Percentiles rank a stretch among this genome's conserved stretches.
Evolutionary conservation across 768 basidiomycete species (phyloP).

Genomic region (Dictyophora rubrovolvata): DNA sequence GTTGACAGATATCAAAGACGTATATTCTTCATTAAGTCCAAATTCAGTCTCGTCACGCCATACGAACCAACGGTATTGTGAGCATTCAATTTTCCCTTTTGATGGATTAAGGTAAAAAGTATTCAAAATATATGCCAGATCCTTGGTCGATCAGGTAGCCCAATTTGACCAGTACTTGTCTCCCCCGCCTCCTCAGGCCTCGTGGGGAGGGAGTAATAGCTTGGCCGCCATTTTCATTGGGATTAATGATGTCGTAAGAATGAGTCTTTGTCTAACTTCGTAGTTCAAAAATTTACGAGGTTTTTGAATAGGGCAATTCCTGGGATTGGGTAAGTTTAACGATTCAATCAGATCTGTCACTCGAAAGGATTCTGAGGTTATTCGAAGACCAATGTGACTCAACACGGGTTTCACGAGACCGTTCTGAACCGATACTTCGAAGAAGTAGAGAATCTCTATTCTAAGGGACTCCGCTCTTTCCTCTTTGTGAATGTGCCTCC

Average conservation of each 20-base stretch:
- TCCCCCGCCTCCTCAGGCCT: constrained; percentile 22
- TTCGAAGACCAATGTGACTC: constrained; percentile 26
- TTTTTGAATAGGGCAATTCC: constrained; percentile 32
- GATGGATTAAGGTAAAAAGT: neutral
- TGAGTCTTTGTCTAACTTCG: neutral
- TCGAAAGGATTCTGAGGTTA: neutral
- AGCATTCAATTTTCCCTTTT: constrained; percentile 7
- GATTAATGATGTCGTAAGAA: constrained; percentile 26
- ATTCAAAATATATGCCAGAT: constrained; percentile 12
- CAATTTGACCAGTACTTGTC: constrained; percentile 25
- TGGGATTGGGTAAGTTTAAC: constrained; percentile 31
- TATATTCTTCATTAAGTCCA: neutral
- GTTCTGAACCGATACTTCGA: constrained; percentile 26
- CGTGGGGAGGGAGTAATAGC: constrained; percentile 24
- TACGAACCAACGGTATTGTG: constrained; percentile 26
- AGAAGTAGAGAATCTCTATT: constrained; percentile 35
- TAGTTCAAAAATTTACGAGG: neutral
- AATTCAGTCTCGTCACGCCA: constrained; percentile 22
- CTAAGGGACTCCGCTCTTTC: constrained; percentile 30
- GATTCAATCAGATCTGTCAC: neutral
- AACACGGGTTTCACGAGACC: constrained; percentile 22
- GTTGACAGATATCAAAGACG: neutral
- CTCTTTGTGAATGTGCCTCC: constrained; percentile 31
- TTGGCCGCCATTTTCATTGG: constrained; percentile 29
- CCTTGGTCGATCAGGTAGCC: constrained; percentile 26